Evolutionary conservation across 495 filamentous ascomycete species (phyloP), one percentile per base, ranked within the genome.

Genomic region (Podospora australis): DNA sequence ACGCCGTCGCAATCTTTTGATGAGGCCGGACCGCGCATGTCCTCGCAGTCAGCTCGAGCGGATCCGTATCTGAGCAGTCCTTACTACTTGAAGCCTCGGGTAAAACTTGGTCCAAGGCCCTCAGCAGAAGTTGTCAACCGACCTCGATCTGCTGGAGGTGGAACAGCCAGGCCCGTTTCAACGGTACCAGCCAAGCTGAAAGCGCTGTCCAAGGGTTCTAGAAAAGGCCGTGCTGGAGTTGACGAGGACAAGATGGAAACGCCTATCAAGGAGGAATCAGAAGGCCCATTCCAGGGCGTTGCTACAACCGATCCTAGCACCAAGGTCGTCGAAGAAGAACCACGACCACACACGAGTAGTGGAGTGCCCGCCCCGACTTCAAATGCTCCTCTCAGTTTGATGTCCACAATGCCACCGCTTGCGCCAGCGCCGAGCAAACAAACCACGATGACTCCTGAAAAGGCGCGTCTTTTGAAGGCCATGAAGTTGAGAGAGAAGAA

Each of bases 381-480:
- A 76, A 77, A 64, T 59, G 64, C 58, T 70, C 68, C 35, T 48
- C 52, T 71, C 47, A 70, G 71, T 5, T 13, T 13, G 30, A 62
- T n/a, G n/a, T n/a, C 75, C 55, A 60, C 71, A 60, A 52, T 63
- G 23, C 57, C 63, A 24, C 56, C 68, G 0, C 49, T 69, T 30
- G 57, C 63, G 17, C 55, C 64, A 23, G 53, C 56, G 1, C 44
- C 66, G 7, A 55, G 53, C 35, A 80, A 75, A 50, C 76, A 80
- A 10, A 75, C 77, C 23, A 75, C 79, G 13, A 81, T 94, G 59
- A 91, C 88, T 1, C 86, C 88, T 0, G 92, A 97, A 62, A 96
- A 95, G 63, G 80, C 86, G 55, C 78, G 90, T 52, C 71, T 98
- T 49, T 87, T 95, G 88, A 96, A 91, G 70, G 91, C 92, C 4